Evolutionary conservation across 768 basidiomycete species (phyloP).

Genomic region (Mycena venus): DNA sequence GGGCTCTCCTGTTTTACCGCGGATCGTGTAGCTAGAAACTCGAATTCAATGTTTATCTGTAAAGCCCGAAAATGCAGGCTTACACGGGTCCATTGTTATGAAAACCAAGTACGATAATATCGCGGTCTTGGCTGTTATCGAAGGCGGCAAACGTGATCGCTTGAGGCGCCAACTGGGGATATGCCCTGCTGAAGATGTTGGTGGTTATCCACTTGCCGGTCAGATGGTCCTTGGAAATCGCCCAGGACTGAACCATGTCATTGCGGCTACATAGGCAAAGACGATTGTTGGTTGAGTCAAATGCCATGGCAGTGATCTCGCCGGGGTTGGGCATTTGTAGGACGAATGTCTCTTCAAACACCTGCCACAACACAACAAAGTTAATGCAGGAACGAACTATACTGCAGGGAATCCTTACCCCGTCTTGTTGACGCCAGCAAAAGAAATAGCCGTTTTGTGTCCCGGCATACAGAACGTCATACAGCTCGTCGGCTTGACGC

Average conservation of each 20-base stretch:
- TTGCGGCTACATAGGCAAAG: constrained; percentile 8
- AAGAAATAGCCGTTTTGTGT: no score
- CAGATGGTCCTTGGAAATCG: neutral
- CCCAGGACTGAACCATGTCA: constrained; percentile 12
- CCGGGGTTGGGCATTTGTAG: no score
- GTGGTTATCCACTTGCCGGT: no score
- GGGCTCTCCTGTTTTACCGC: neutral
- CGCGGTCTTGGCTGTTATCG: no score
- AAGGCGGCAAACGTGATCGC: no score
- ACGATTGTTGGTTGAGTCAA: constrained; percentile 11
- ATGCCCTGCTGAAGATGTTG: no score
- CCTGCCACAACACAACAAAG: constrained; percentile 1
- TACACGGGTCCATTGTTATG: no score
- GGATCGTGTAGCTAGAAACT: neutral
- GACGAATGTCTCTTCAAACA: constrained; percentile 16
- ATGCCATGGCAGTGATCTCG: constrained; percentile 11
- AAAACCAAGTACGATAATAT: no score
- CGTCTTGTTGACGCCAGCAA: no score
- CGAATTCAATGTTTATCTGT: neutral
- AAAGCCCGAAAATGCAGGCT: neutral
- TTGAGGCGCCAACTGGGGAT: no score
- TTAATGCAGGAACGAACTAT: neutral
- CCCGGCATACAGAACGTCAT: no score
- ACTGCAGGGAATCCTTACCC: neutral
- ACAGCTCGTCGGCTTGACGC: neutral